Percentiles rank a stretch among this genome's conserved stretches.
phyloP scores from a whole-genome alignment of 2,329 filamentous ascomycete genomes.

The Microdochium bolleyi region DNA sequence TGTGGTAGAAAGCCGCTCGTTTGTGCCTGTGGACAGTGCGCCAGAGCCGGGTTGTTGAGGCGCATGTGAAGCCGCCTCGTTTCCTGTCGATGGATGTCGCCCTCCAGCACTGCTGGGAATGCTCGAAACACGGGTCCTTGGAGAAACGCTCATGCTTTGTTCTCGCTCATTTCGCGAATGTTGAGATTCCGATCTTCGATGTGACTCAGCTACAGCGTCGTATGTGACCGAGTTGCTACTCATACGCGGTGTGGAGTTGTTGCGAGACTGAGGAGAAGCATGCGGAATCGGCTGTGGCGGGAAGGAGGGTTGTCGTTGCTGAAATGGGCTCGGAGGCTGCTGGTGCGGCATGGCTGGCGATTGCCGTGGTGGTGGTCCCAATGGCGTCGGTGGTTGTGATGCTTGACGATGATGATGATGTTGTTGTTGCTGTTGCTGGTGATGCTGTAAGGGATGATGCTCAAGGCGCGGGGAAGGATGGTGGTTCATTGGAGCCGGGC shows the following conservation, averaged over 20 bases:
- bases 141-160: slow-evolving; percentile 66
- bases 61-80: slow-evolving; percentile 1
- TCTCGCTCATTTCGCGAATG: slow-evolving; percentile 56
- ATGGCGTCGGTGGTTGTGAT: slow-evolving; percentile 47
- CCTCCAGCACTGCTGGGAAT: slow-evolving; percentile 22
- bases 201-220: slow-evolving; percentile 32
- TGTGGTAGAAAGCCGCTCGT: slow-evolving; percentile 6
- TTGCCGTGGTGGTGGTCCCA: slow-evolving; percentile 41
- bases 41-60: neutral
- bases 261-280: slow-evolving; percentile 18
- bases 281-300: slow-evolving; percentile 15
- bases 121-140: slow-evolving; percentile 60
- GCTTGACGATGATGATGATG: slow-evolving; percentile 33
- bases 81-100: neutral
- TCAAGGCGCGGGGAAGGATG: slow-evolving; percentile 25
- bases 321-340: slow-evolving; percentile 53
- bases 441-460: slow-evolving; percentile 13
- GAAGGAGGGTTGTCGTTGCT: slow-evolving; percentile 35
- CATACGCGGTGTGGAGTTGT: slow-evolving; percentile 27
- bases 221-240: slow-evolving; percentile 33
- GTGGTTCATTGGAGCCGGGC: slow-evolving; percentile 39
- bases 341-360: slow-evolving; percentile 31
- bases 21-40: slow-evolving; percentile 19
- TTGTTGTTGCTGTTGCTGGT: slow-evolving; percentile 27
- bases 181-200: slow-evolving; percentile 42